Conservation (phyloP, 2,329 filamentous ascomycete genomes). For the Intubia oerlemansii region DNA sequence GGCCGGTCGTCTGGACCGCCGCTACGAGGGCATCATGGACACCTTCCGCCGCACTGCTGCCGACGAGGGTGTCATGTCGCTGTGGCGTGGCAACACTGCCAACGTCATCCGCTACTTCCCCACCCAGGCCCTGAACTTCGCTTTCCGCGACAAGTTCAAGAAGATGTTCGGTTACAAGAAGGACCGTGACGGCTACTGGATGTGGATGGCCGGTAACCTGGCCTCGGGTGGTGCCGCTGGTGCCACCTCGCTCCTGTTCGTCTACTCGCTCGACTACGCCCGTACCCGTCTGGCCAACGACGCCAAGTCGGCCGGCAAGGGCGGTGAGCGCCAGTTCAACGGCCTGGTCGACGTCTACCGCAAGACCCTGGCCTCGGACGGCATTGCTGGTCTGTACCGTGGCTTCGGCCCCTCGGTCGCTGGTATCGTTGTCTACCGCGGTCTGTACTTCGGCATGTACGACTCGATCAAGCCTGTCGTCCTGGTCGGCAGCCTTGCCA, state of each 20-base stretch:
- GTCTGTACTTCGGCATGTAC: conserved; percentile 99
- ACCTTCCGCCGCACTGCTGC: conserved; percentile 87
- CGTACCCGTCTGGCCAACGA: conserved; percentile 99
- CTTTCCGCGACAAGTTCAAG: conserved; percentile 99
- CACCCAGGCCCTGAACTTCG: conserved; percentile 99
- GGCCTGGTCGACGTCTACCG: conserved; percentile 98
- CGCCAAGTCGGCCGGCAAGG: conserved; percentile 92
- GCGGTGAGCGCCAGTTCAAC: conserved; percentile 99
- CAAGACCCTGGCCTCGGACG: conserved; percentile 97
- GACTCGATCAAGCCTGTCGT: conserved; percentile 99
- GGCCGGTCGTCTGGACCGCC: conserved; percentile 91
- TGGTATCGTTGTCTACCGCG: conserved; percentile 99
- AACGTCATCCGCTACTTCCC: conserved; percentile 99
- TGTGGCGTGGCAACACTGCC: conserved; percentile 99
- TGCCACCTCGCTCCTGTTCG: conserved; percentile 99
- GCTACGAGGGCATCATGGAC: conserved; percentile 83
- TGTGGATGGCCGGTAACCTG: conserved; percentile 99
- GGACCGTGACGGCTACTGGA: conserved; percentile 91
- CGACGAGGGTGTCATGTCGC: conserved; percentile 80
- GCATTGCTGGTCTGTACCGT: conserved; percentile 99
- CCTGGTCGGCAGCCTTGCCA: conserved; percentile 74
- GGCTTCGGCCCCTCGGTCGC: conserved; percentile 99
- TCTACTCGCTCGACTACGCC: conserved; percentile 99
- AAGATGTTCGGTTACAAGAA: conserved; percentile 99
- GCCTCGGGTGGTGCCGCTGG: conserved; percentile 99